phyloP scores from a whole-genome alignment of 805 yeast genomes.

The Wickerhamiella galacta region DNA sequence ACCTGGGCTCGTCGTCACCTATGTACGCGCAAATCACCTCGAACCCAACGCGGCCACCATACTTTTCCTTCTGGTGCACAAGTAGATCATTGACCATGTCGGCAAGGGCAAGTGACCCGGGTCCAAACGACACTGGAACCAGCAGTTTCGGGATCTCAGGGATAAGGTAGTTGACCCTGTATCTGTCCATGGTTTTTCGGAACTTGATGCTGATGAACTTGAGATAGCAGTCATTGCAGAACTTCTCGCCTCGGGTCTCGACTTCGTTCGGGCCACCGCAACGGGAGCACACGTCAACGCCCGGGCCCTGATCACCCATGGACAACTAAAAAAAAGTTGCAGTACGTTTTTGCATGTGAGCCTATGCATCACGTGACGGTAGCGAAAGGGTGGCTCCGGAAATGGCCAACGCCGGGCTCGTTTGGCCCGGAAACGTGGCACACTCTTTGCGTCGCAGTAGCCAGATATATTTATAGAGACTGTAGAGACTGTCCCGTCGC shows the following conservation, averaged over 20 bases:
- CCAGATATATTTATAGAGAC: too few species aligned
- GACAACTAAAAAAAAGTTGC: constrained; percentile 36
- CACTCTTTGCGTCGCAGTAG: too few species aligned
- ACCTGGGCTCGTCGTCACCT: constrained; percentile 17
- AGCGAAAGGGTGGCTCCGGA: too few species aligned
- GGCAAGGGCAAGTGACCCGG: constrained; percentile 47
- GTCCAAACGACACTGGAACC: constrained; percentile 50
- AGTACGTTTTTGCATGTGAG: constrained; percentile 5
- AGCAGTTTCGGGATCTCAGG: constrained; percentile 30
- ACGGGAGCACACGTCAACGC: constrained; percentile 10
- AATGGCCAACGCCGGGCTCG: too few species aligned
- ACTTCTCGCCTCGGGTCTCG: constrained; percentile 41
- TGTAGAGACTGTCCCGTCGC: too few species aligned
- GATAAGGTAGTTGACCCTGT: constrained; percentile 45
- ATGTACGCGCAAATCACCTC: constrained; percentile 35
- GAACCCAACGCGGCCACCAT: constrained; percentile 56
- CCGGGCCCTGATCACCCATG: neutral
- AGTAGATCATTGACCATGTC: constrained; percentile 49
- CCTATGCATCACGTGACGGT: too few species aligned
- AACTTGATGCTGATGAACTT: constrained; percentile 65
- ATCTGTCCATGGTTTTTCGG: constrained; percentile 64
- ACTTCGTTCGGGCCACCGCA: constrained; percentile 1
- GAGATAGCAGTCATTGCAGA: constrained; percentile 50
- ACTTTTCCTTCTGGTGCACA: constrained; percentile 42
- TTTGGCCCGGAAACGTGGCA: too few species aligned